Conservation (phyloP, 257 asterid species). For the Penstemon newberryi region DNA sequence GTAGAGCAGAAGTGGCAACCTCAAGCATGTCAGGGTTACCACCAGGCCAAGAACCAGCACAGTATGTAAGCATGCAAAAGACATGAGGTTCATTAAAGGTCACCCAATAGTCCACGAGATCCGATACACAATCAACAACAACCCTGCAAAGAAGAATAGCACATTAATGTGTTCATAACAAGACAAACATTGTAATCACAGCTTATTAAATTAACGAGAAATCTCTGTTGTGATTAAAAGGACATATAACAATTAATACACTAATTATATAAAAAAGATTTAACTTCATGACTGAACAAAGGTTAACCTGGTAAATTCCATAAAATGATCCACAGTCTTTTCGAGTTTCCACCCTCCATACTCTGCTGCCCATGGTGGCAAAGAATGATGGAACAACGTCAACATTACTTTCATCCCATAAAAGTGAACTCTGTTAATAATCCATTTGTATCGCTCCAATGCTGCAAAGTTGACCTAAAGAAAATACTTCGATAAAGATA, state of each 20-base stretch:
- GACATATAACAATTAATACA: not conserved
- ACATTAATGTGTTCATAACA: not conserved
- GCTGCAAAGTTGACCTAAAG: constrained; percentile 85
- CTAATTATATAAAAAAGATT: not conserved
- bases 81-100: constrained; percentile 93
- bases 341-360: constrained; percentile 97
- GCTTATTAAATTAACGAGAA: not conserved
- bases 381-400: constrained; percentile 92
- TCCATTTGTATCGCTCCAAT: constrained; percentile 93
- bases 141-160: constrained; percentile 48
- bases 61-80: constrained; percentile 88
- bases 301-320: constrained; percentile 83
- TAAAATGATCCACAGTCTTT: constrained; percentile 79
- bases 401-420: constrained; percentile 98
- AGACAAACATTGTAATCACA: not conserved
- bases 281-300: not conserved
- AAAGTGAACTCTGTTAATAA: constrained; percentile 69
- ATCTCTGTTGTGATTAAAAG: not conserved
- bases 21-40: constrained; percentile 98
- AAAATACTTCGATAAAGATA: not conserved
- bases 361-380: constrained; percentile 99
- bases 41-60: constrained; percentile 99
- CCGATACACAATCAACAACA: constrained; percentile 78
- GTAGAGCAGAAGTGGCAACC: constrained; percentile 88
- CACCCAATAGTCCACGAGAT: constrained; percentile 92